Evolutionary conservation across 2,329 filamentous ascomycete genomes (phyloP).

Genomic region (Xylaria sp.): DNA sequence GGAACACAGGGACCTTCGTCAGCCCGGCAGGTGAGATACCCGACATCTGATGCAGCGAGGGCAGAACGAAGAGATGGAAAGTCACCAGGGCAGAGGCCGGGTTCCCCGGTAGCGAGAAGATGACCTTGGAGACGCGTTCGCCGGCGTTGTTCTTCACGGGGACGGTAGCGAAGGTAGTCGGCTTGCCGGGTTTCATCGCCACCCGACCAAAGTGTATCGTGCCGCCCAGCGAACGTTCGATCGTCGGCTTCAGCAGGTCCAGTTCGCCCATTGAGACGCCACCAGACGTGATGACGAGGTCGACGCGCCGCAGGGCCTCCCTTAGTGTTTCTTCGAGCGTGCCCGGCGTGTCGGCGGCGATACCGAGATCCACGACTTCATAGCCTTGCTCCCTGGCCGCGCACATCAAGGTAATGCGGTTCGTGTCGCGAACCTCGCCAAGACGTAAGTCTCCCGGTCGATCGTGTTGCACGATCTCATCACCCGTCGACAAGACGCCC

Average conservation of each 20-base stretch:
- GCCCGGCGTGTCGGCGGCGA: slow-evolving; percentile 78
- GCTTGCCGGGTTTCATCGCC: slow-evolving; percentile 97
- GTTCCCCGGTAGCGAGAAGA: slow-evolving; percentile 94
- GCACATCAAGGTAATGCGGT: slow-evolving; percentile 86
- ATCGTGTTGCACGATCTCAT: slow-evolving; percentile 87
- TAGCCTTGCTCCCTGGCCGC: slow-evolving; percentile 81
- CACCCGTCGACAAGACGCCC: slow-evolving; percentile 91
- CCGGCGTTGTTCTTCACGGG: slow-evolving; percentile 70
- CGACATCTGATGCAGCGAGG: slow-evolving; percentile 80
- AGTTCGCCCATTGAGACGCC: slow-evolving; percentile 98
- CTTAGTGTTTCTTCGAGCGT: slow-evolving; percentile 82
- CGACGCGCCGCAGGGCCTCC: slow-evolving; percentile 76
- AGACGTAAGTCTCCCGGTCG: slow-evolving; percentile 70
- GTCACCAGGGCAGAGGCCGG: slow-evolving; percentile 93
- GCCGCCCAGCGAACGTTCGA: slow-evolving; percentile 88
- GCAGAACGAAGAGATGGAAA: slow-evolving; percentile 92
- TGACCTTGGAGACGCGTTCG: slow-evolving; percentile 70
- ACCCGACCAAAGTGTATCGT: slow-evolving; percentile 97
- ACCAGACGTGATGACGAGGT: slow-evolving; percentile 90
- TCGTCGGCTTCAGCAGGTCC: slow-evolving; percentile 94
- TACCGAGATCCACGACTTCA: slow-evolving; percentile 84
- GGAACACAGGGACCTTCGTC: slow-evolving; percentile 74
- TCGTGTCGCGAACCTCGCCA: slow-evolving; percentile 93
- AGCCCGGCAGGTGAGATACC: slow-evolving; percentile 77
- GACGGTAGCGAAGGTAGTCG: slow-evolving; percentile 94